Evolutionary conservation across 495 filamentous ascomycete species (phyloP), one percentile per base, ranked within the genome.

Genomic region (Corynascus novoguineensis): DNA sequence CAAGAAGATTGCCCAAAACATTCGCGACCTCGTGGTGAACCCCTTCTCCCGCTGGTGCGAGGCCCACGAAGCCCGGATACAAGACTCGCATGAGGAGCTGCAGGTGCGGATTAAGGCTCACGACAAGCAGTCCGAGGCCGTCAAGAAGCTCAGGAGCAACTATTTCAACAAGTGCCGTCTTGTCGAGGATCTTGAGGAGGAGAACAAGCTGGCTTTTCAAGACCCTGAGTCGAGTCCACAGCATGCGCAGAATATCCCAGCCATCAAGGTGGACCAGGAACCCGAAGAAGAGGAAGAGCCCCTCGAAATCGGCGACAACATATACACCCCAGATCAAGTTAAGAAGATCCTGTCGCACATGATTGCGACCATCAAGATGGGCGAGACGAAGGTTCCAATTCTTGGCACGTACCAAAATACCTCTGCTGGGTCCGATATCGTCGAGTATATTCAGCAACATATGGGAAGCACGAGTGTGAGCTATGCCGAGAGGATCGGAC

Each of bases 111-210:
- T 97, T 71, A 96, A 95, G 75, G 81, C 86, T 42, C 89, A 96
- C 64, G 90, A 96, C 66, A 91, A 88, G 62, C 95, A 97, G 70
- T 86, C 86, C 40, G 95, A 97, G 51, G 67, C 80, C 24, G 90
- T 95, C 31, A 88, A 89, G 76, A 96, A 97, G 74, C 79, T 96
- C 58, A 84, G 95, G 41, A 97, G 91, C 65, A 83, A 86, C 60
- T 99, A 99, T 72, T 99, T 96, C 81, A 97, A 96, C 76, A 97
- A 97, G 73, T 99, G 93, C 65, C 87, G 93, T 44, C 81, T 95
- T 41, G 85, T 97, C 7, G 93, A 99, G 70, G 93, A 99, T 66
- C 71, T 97, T 52, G 95, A 97, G 64, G 93, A 99, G 72, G 93
- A 99, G 79, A 96, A 96, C 67, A 97, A 97, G 72, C 82, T 99